These are phyloP conservation scores for Vitis rotundifolia DNA, from an alignment of 164 flowering plant genomes.

Conservation along the genomic window DNA sequence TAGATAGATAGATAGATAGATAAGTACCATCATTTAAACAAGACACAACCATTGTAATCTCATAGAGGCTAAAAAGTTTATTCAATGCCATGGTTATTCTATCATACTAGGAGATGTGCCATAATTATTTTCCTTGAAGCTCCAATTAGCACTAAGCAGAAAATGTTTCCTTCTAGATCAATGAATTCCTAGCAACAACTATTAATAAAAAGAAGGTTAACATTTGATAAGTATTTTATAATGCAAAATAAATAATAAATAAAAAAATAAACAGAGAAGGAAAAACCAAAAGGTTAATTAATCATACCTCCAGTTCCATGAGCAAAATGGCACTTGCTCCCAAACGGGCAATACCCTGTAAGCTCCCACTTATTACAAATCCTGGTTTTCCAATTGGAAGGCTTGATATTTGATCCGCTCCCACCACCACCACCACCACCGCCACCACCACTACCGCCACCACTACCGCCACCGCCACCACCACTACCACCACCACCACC, in stretches of 20 bases:
- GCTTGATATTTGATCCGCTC: constrained; percentile 58
- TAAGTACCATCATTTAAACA: no score
- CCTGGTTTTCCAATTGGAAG: constrained; percentile 98
- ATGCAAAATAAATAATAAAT: constrained; percentile 4
- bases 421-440: constrained; percentile 40
- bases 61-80: no score
- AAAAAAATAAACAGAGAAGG: background rate
- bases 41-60: no score
- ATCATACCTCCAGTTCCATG: constrained; percentile 86
- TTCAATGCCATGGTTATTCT: background rate
- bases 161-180: background rate
- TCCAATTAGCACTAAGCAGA: background rate
- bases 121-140: background rate
- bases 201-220: no score
- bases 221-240: background rate
- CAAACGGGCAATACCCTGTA: constrained; percentile 97
- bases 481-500: constrained; percentile 59
- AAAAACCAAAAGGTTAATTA: background rate
- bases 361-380: constrained; percentile 98
- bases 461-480: constrained; percentile 31
- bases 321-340: constrained; percentile 97
- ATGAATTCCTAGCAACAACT: background rate
- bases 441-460: constrained; percentile 29
- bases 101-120: background rate
- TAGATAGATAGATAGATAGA: background rate